These are phyloP conservation scores for Fusarium circinatum DNA, from an alignment of 2,329 filamentous ascomycete species.

Conservation along the genomic window DNA sequence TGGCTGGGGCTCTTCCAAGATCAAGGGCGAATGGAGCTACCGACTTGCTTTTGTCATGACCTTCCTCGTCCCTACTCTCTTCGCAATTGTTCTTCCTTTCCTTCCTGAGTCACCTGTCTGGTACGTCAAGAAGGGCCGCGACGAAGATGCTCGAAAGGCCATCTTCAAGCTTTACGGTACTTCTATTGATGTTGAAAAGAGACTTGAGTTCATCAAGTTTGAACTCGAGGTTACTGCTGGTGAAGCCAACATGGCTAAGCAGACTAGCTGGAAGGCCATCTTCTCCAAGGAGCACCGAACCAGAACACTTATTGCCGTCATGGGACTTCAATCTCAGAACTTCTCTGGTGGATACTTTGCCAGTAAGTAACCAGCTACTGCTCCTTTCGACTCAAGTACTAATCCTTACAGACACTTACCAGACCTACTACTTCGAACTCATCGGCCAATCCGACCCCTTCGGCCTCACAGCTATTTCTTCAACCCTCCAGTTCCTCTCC, in stretches of 20 bases:
- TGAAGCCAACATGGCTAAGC: constrained; percentile 37
- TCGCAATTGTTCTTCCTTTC: constrained; percentile 39
- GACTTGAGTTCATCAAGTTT: constrained; percentile 41
- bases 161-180: constrained; percentile 41
- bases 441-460: constrained; percentile 45
- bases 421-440: constrained; percentile 47
- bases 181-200: constrained; percentile 35
- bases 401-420: constrained; percentile 40
- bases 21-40: constrained; percentile 43
- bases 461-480: constrained; percentile 45
- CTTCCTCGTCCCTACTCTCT: constrained; percentile 42
- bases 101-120: constrained; percentile 45
- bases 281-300: constrained; percentile 45
- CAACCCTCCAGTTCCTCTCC: constrained; percentile 44
- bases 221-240: constrained; percentile 42
- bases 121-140: constrained; percentile 44
- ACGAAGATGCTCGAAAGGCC: constrained; percentile 43
- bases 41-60: constrained; percentile 45
- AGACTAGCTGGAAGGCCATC: constrained; percentile 45
- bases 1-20: constrained; percentile 42
- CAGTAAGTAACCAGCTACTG: constrained; percentile 25
- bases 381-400: accelerated
- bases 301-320: constrained; percentile 41
- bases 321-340: constrained; percentile 44
- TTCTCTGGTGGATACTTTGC: constrained; percentile 47